Conservation (phyloP, 2,329 filamentous ascomycete species). For the Aspergillus neotritici region DNA sequence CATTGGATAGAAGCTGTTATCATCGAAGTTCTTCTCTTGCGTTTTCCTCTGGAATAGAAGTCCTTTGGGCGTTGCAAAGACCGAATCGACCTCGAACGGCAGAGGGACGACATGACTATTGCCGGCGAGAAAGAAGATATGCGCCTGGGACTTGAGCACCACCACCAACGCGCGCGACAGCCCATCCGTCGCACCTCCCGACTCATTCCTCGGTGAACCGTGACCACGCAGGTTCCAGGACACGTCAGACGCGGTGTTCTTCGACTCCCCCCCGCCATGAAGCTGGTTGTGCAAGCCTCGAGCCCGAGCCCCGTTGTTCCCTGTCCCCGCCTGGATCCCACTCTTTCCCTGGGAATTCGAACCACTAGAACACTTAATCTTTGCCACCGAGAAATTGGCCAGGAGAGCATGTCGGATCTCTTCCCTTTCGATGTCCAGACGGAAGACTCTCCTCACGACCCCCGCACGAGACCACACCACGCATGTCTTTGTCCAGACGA, state of each 20-base stretch:
- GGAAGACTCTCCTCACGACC: constrained; percentile 77
- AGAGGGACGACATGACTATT: constrained; percentile 85
- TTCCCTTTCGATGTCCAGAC: constrained; percentile 81
- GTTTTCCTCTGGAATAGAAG: constrained; percentile 80
- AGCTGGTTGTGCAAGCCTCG: constrained; percentile 12
- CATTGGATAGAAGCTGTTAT: constrained; percentile 28
- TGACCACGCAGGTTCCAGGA: constrained; percentile 25
- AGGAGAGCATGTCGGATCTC: constrained; percentile 78
- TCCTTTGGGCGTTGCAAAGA: constrained; percentile 74
- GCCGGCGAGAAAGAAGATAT: constrained; percentile 85
- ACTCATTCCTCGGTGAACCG: constrained; percentile 15
- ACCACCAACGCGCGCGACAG: constrained; percentile 69
- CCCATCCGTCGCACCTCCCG: constrained; percentile 19
- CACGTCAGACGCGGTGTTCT: constrained; percentile 15
- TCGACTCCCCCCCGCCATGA: constrained; percentile 20
- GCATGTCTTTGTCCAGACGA: constrained; percentile 67
- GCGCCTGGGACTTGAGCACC: constrained; percentile 84
- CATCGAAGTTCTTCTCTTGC: constrained; percentile 23
- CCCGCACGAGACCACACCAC: constrained; percentile 88
- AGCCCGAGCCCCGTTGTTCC: constrained; percentile 5
- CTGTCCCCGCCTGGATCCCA: constrained; percentile 1
- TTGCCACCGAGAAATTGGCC: constrained; percentile 65
- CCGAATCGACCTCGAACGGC: constrained; percentile 87
- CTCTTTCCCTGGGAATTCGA: constrained; percentile 6
- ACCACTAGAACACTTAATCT: constrained; percentile 16